Evolutionary conservation across 1,139 yeast genomes (phyloP).

Genomic region (Saccharomyces hybrid): DNA sequence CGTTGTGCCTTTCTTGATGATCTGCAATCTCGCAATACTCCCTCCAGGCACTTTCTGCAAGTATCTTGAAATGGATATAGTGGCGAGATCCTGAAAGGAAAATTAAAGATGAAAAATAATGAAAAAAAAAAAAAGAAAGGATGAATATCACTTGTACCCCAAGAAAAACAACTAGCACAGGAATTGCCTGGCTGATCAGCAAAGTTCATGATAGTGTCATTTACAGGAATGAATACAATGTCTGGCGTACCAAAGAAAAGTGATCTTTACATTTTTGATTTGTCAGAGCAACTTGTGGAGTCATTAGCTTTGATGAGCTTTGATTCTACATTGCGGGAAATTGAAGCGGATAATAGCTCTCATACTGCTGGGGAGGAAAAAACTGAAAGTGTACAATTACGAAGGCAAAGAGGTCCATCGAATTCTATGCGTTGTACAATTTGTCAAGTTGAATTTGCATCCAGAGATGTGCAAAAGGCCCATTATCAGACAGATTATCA

Average conservation of each 20-base stretch:
- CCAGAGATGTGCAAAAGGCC: conserved; percentile 27
- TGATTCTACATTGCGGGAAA: conserved; percentile 34
- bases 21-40: neutral
- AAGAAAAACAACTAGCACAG: neutral
- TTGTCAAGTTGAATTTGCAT: conserved; percentile 25
- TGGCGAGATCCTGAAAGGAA: neutral
- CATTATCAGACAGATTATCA: conserved; percentile 60
- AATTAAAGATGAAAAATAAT: neutral
- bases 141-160: neutral
- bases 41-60: neutral
- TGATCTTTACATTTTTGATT: conserved; percentile 48
- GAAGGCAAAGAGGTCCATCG: conserved; percentile 5
- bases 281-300: conserved; percentile 38
- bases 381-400: neutral
- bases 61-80: neutral
- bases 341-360: neutral
- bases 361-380: neutral
- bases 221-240: neutral
- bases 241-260: conserved; percentile 23
- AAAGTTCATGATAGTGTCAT: neutral
- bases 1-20: neutral
- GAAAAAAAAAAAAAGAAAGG: neutral
- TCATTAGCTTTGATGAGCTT: conserved; percentile 51
- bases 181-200: neutral
- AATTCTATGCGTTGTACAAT: conserved; percentile 16